Evolutionary conservation across 164 flowering plant species (phyloP), one percentile per base, ranked within the genome.

Genomic region (Pachysandra terminalis): DNA sequence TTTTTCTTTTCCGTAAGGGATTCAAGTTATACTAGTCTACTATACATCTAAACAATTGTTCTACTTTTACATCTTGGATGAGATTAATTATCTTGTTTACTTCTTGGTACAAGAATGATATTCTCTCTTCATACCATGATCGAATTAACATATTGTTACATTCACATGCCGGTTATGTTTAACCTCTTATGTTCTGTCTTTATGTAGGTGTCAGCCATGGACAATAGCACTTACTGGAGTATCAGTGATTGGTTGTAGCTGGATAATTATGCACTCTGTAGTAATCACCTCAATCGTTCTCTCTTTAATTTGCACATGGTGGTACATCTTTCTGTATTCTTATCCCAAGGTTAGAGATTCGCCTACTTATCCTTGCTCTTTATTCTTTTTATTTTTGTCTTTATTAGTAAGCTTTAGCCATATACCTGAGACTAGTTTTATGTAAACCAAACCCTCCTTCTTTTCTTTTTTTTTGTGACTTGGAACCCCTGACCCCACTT

Each of bases 121-220:
- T 24, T 10, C 15, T 57, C 32, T 57, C 51, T 45, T 45, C 1
- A 45, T 15, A 15, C 4, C 3, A 10, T 45, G 51, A 10, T 12
- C 15, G 17, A 45, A 45, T 45, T 45, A 45, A 3, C 51, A 45
- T 45, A 45, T 15, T 10, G 51, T 10, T 3, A 26, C 35, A 58
- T 58, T 21, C 22, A 5, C 5, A 19, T 24, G 17, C 21, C 0
- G 22, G 7, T 23, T 56, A 21, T 60, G 54, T 60, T 52, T 21
- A 15, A 40, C 28, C 25, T 67, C 37, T 37, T n/a, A 17, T 17
- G 24, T 48, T 26, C 53, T 1, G 6, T 35, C 16, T 59, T 59
- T 19, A 67, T 66, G 27, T 74, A 94, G 98, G 98, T 90, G 97
- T 75, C 97, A 91, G 66, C 98, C 98, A 2, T 94, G 98, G 98